A percentile compares a stretch with the other conserved stretches of the same genome.
Evolutionary conservation across 2,329 filamentous ascomycete genomes (phyloP).

Genomic region (Paraphoma chrysanthemicola): DNA sequence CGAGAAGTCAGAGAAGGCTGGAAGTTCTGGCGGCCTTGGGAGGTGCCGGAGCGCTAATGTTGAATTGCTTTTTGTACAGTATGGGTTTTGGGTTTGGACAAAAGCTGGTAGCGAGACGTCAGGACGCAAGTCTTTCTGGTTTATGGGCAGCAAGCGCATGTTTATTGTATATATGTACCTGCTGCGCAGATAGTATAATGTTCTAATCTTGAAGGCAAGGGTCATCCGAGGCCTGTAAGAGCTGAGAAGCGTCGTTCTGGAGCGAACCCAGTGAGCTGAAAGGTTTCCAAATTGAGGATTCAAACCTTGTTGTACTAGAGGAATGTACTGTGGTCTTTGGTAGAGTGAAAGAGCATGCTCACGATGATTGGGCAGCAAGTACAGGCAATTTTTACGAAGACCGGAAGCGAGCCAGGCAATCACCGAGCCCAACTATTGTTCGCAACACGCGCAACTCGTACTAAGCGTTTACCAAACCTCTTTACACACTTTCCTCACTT

Average conservation of each 20-base stretch:
- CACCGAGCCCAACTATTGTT: conserved; percentile 37
- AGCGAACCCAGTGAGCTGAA: no score
- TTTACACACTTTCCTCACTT: neutral
- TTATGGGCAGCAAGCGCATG: neutral
- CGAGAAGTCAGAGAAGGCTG: conserved; percentile 48
- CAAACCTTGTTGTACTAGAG: no score
- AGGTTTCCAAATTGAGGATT: no score
- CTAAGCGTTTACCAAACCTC: conserved; percentile 9
- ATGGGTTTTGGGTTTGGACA: neutral
- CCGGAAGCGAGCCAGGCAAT: conserved; percentile 26
- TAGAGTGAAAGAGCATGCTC: neutral
- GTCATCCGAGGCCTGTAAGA: no score
- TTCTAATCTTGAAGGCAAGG: neutral
- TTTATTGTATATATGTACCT: conserved; percentile 2
- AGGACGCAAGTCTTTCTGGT: conserved; percentile 1
- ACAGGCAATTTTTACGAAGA: conserved; percentile 29
- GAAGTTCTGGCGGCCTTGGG: conserved; percentile 51
- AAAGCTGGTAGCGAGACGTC: neutral
- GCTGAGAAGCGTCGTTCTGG: no score
- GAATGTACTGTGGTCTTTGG: neutral
- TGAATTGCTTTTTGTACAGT: neutral
- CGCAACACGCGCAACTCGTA: conserved; percentile 27
- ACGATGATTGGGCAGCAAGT: conserved; percentile 39
- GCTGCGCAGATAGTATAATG: neutral
- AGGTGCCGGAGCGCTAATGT: conserved; percentile 22